Conservation (phyloP, 225 moss, liverwort and hornwort genomes). For the Physcomitrellopsis africana region DNA sequence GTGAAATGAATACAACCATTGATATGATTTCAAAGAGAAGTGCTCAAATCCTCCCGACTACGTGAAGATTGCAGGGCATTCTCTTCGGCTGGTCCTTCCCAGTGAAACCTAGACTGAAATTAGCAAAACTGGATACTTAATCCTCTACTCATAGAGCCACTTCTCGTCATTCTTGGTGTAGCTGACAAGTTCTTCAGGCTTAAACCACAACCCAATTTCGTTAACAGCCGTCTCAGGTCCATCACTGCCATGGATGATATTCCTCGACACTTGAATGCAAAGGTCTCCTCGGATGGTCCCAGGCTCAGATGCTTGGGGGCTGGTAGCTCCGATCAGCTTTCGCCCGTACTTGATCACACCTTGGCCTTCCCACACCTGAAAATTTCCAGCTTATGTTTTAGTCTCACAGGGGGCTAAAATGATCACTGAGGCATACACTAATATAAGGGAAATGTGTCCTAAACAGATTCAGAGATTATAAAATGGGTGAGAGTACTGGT, state of each 20-base stretch:
- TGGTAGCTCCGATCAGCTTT: conserved; percentile 80
- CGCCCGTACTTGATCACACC: conserved; percentile 88
- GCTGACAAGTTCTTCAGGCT: conserved; percentile 68
- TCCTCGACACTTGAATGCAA: conserved; percentile 64
- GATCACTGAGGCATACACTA: not conserved
- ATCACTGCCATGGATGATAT: conserved; percentile 74
- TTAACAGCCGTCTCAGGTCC: conserved; percentile 71
- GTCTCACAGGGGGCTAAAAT: not conserved
- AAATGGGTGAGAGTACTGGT: too few relatives aligned
- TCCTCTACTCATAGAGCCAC: conserved; percentile 65
- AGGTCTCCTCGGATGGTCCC: conserved; percentile 80
- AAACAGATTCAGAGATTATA: too few relatives aligned
- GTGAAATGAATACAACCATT: too few relatives aligned
- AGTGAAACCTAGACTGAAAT: conserved; percentile 20
- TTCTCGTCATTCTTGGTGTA: conserved; percentile 64
- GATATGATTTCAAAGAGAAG: too few relatives aligned
- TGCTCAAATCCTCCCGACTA: too few relatives aligned
- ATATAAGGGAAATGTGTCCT: too few relatives aligned
- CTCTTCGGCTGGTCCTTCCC: too few relatives aligned
- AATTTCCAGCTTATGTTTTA: not conserved
- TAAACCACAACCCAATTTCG: conserved; percentile 71
- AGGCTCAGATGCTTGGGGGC: conserved; percentile 73
- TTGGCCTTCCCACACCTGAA: conserved; percentile 85
- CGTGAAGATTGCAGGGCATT: too few relatives aligned
- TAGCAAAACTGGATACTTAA: conserved; percentile 49